These are phyloP conservation scores for Lactarius quietus DNA, from an alignment of 768 basidiomycete genomes.

Conservation along the genomic window DNA sequence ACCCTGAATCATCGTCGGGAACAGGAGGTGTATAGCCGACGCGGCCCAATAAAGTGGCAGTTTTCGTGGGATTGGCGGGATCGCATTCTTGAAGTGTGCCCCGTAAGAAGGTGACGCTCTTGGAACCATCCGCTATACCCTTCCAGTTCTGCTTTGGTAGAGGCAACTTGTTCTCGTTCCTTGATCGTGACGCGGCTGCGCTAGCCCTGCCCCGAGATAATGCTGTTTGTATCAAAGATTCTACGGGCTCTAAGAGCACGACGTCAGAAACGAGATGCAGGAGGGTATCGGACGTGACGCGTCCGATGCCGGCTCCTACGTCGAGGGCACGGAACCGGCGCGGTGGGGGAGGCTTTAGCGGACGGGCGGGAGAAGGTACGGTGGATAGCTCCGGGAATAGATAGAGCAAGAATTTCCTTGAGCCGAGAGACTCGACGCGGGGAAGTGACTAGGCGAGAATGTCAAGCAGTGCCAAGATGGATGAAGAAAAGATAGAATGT, in stretches of 20 bases:
- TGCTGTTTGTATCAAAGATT: conserved; percentile 71
- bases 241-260: conserved; percentile 86
- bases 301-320: conserved; percentile 91
- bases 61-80: conserved; percentile 49
- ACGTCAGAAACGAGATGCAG: conserved; percentile 87
- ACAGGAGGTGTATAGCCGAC: conserved; percentile 55
- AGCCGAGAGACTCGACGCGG: conserved; percentile 84
- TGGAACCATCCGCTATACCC: conserved; percentile 58
- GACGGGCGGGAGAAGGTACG: conserved; percentile 69
- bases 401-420: conserved; percentile 80
- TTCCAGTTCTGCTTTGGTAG: conserved; percentile 46
- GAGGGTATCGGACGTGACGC: conserved; percentile 85
- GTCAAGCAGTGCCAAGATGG: conserved; percentile 12
- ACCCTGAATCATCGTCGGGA: conserved; percentile 49
- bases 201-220: conserved; percentile 38
- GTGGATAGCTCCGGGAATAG: conserved; percentile 76
- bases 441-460: conserved; percentile 66
- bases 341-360: conserved; percentile 36
- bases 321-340: conserved; percentile 75
- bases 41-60: conserved; percentile 53
- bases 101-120: conserved; percentile 76
- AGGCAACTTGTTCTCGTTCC: conserved; percentile 16
- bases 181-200: conserved; percentile 31
- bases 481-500: conserved; percentile 23
- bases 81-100: conserved; percentile 80